Percentiles rank a stretch among this genome's conserved stretches.
Conservation (phyloP, 1,284 basidiomycete species). For the Fistulina hepatica region DNA sequence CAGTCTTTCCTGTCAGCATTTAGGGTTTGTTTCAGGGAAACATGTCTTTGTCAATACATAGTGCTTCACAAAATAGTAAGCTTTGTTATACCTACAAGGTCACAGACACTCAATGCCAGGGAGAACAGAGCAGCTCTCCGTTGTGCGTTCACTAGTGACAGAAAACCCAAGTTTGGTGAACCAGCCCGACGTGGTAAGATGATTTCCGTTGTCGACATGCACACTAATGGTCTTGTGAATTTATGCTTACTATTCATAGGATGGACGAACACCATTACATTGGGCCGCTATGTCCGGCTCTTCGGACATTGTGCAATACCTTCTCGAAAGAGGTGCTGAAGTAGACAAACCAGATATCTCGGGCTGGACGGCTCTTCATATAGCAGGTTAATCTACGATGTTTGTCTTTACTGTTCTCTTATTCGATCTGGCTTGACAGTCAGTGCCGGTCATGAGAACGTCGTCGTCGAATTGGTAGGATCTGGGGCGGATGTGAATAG, state of each 20-base stretch:
- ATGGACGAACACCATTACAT: slow-evolving; percentile 81
- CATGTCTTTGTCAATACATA: slow-evolving; percentile 41
- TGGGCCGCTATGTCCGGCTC: slow-evolving; percentile 78
- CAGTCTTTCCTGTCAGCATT: too few species aligned
- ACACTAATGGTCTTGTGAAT: neutral
- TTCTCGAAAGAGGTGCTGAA: slow-evolving; percentile 65
- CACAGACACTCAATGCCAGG: too few species aligned
- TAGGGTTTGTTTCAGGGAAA: too few species aligned
- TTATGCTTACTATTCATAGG: slow-evolving; percentile 34
- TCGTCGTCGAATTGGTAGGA: slow-evolving; percentile 73
- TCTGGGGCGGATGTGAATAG: slow-evolving; percentile 77
- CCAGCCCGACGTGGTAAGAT: slow-evolving; percentile 54
- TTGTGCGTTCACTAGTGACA: slow-evolving; percentile 59
- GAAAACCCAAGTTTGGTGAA: slow-evolving; percentile 63
- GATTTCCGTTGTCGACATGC: slow-evolving; percentile 3
- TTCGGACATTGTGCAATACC: slow-evolving; percentile 57
- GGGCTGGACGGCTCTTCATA: slow-evolving; percentile 84
- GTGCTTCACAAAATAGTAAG: slow-evolving; percentile 63
- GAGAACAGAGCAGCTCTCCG: slow-evolving; percentile 67
- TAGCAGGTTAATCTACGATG: slow-evolving; percentile 50
- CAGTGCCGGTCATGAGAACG: slow-evolving; percentile 70
- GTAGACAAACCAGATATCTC: slow-evolving; percentile 62
- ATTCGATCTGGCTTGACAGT: slow-evolving; percentile 30
- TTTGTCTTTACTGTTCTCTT: slow-evolving; percentile 10
- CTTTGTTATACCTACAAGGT: too few species aligned